phyloP scores from a whole-genome alignment of 2,329 filamentous ascomycete genomes.

The Neonectria hederae region DNA sequence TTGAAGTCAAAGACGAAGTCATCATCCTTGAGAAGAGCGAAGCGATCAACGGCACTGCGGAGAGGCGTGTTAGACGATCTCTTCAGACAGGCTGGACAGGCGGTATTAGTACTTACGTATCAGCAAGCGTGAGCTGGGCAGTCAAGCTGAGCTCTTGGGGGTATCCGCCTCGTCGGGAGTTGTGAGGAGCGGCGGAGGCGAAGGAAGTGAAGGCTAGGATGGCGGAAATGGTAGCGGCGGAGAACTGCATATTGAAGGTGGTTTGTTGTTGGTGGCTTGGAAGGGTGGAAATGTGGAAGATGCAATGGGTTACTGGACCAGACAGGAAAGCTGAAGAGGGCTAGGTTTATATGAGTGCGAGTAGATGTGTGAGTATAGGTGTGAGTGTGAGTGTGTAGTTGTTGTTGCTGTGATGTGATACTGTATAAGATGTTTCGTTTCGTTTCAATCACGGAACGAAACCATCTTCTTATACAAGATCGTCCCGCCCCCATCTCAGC shows the following conservation, averaged over 20 bases:
- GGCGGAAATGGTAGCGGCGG: constrained; percentile 46
- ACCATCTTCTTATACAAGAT: constrained; percentile 38
- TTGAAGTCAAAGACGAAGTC: constrained; percentile 63
- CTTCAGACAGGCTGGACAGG: not conserved
- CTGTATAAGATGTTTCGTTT: constrained; percentile 31
- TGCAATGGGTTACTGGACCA: not conserved
- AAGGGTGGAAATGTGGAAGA: not conserved
- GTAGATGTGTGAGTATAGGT: not conserved
- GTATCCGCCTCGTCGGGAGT: constrained; percentile 23
- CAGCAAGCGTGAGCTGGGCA: constrained; percentile 51
- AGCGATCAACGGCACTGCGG: constrained; percentile 53
- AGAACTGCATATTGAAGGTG: constrained; percentile 48
- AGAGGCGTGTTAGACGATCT: constrained; percentile 28
- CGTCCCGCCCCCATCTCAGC: not conserved
- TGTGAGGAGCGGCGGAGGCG: constrained; percentile 41
- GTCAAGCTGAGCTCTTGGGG: constrained; percentile 45
- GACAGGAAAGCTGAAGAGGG: not conserved
- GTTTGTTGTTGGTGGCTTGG: constrained; percentile 3
- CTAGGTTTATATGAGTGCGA: not conserved
- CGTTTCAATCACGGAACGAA: constrained; percentile 22
- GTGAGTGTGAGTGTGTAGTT: not conserved
- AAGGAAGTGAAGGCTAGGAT: constrained; percentile 52
- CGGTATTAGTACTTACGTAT: constrained; percentile 44
- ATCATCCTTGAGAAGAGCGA: constrained; percentile 54
- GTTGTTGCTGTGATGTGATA: constrained; percentile 13